Evolutionary conservation across 768 basidiomycete species (phyloP).

Genomic region (Tephrocybe rancida): DNA sequence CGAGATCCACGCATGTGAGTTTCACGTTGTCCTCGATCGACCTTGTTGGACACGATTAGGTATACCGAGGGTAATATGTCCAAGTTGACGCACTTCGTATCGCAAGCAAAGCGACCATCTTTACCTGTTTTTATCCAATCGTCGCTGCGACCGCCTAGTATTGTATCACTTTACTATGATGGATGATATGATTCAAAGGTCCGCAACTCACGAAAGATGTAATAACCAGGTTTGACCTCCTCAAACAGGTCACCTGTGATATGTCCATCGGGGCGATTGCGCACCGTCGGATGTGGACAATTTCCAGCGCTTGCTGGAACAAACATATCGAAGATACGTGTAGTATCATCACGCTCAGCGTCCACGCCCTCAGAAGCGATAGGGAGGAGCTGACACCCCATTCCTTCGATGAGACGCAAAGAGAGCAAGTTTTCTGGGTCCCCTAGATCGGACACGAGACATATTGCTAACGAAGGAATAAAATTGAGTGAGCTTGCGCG

Average conservation of each 20-base stretch:
- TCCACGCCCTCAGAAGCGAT: neutral
- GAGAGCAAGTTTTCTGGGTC: conserved; percentile 5
- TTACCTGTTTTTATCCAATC: conserved; percentile 11
- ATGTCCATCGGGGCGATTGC: conserved; percentile 10
- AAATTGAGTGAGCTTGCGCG: too few relatives aligned
- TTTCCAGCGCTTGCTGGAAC: conserved; percentile 8
- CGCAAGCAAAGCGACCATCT: neutral
- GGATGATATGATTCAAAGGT: neutral
- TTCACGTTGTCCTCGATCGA: conserved; percentile 6
- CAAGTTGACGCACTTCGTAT: conserved; percentile 3
- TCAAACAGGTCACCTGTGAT: conserved; percentile 13
- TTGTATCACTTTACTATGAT: too few relatives aligned
- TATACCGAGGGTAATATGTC: neutral
- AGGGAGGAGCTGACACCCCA: neutral
- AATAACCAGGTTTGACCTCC: conserved; percentile 8
- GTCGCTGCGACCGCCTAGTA: conserved; percentile 9
- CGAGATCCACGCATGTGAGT: conserved; percentile 2
- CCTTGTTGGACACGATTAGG: neutral
- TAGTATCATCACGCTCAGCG: neutral
- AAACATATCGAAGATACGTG: conserved; percentile 6
- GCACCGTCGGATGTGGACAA: conserved; percentile 5
- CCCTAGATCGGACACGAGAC: conserved; percentile 9
- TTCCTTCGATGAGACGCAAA: conserved; percentile 4
- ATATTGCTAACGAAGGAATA: too few relatives aligned
- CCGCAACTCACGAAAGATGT: conserved; percentile 9